Evolutionary conservation across 495 filamentous ascomycete genomes (phyloP).

Genomic region (Aspergillus hancockii): DNA sequence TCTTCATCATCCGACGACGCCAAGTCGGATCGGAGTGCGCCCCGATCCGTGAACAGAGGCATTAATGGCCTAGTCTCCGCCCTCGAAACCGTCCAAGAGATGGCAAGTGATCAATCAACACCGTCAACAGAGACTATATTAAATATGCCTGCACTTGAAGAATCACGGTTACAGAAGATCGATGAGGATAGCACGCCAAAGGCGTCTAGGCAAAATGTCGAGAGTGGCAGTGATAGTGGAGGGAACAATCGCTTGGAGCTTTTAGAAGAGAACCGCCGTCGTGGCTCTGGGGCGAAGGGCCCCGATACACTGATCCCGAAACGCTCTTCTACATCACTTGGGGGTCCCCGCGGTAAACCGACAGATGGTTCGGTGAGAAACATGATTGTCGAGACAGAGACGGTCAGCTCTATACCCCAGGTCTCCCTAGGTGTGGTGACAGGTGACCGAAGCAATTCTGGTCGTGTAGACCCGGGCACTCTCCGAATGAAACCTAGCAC

Average conservation of each 20-base stretch:
- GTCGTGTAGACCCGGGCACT: conserved; percentile 64
- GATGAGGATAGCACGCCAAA: conserved; percentile 43
- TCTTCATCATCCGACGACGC: conserved; percentile 32
- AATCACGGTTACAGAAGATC: conserved; percentile 37
- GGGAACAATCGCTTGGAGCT: conserved; percentile 45
- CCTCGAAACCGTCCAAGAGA: conserved; percentile 91
- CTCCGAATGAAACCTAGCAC: conserved; percentile 83
- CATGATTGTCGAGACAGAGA: conserved; percentile 98
- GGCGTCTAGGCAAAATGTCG: conserved; percentile 33
- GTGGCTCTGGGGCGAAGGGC: conserved; percentile 24
- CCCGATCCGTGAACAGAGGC: conserved; percentile 55
- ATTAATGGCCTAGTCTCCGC: conserved; percentile 65
- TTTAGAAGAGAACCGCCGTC: conserved; percentile 38
- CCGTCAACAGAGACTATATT: conserved; percentile 56
- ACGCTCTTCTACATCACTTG: conserved; percentile 51
- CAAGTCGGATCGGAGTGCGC: conserved; percentile 37
- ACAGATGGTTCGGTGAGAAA: conserved; percentile 77
- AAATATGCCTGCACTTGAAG: conserved; percentile 30
- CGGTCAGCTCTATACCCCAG: conserved; percentile 87
- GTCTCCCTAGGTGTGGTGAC: conserved; percentile 73
- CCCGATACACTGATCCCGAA: conserved; percentile 44
- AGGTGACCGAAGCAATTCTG: conserved; percentile 57
- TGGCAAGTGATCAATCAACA: conserved; percentile 74
- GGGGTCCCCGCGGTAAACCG: conserved; percentile 55
- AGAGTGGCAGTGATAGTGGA: conserved; percentile 55